A percentile compares a stretch with the other conserved stretches of the same genome.
Conservation (phyloP, 192 early-diverging fungal genomes). For the Backusella australiensis region DNA sequence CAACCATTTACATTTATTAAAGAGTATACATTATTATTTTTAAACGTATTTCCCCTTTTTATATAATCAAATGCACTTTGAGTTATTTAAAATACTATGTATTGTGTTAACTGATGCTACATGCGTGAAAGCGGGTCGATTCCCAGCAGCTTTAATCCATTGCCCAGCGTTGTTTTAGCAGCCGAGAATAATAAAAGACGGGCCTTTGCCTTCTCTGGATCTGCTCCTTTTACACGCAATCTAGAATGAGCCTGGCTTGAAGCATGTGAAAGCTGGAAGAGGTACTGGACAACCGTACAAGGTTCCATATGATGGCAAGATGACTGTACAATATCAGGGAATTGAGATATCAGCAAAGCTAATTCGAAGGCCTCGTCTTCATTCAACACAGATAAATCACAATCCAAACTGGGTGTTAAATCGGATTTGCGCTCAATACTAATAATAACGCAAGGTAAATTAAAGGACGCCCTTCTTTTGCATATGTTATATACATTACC, state of each 20-base stretch:
- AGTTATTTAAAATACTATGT: neutral
- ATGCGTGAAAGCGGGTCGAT: conserved; percentile 80
- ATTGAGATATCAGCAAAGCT: conserved; percentile 71
- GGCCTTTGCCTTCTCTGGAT: conserved; percentile 68
- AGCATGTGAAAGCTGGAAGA: conserved; percentile 71
- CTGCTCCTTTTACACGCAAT: conserved; percentile 64
- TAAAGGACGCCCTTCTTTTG: too few species aligned
- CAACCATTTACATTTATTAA: too few species aligned
- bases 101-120: conserved; percentile 44
- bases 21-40: too few species aligned
- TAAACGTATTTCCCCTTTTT: too few species aligned
- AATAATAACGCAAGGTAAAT: neutral
- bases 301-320: conserved; percentile 70
- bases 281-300: conserved; percentile 74
- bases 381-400: conserved; percentile 61
- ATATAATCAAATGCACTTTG: too few species aligned
- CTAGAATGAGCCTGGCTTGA: conserved; percentile 64
- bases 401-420: conserved; percentile 43
- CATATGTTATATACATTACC: conserved; percentile 40
- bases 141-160: conserved; percentile 75
- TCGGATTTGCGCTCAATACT: conserved; percentile 70
- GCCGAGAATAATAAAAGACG: conserved; percentile 73
- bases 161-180: conserved; percentile 78
- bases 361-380: conserved; percentile 70
- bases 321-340: conserved; percentile 72